Evolutionary conservation across 176 grass and related monocot genomes (phyloP), one percentile per base, ranked within the genome.

Genomic region (Paspalum vaginatum): DNA sequence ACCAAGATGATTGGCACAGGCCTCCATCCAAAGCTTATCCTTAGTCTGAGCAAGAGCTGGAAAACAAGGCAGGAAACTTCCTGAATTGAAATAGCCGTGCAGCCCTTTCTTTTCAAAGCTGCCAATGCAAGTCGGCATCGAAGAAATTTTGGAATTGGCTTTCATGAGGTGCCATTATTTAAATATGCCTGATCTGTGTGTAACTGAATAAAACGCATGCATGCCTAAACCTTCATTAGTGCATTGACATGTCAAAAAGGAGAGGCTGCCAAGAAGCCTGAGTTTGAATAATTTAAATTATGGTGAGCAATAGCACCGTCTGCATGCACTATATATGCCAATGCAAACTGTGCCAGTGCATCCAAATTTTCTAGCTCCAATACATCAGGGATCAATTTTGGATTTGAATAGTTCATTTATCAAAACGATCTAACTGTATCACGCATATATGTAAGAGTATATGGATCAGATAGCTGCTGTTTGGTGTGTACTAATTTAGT

Each of bases 401-500:
- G 32, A 44, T 38, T 64, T 24, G 22, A 72, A 27, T 21, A 57
- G 20, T 22, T 69, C 11, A 51, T 65, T 2, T 52, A 66, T 26
- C 37, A 17, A 64, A 85, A 89, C 22, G 39, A 56, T 21, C 14
- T 6, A 76, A 25, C 47, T 79, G 0, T 75, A 13, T 32, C 32
- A 32, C n/a, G n/a, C 45, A 39, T 57, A 25, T 21, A 59, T 12
- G 3, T 1, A 79, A 8, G 7, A 17, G 22, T 9, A 56, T 51
- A 65, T 67, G 74, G 8, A 48, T 45, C 9, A 42, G 58, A 40
- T 85, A 40, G 22, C n/a, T 55, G 39, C 47, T 42, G 4, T 54
- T n/a, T 55, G 12, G 17, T 65, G 56, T 21, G 56, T 21, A 74
- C 77, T 63, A 50, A 77, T 85, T 85, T 85, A 72, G 78, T 89